Conservation (phyloP, 768 basidiomycete species). For the Tricholoma hemisulphureum region DNA sequence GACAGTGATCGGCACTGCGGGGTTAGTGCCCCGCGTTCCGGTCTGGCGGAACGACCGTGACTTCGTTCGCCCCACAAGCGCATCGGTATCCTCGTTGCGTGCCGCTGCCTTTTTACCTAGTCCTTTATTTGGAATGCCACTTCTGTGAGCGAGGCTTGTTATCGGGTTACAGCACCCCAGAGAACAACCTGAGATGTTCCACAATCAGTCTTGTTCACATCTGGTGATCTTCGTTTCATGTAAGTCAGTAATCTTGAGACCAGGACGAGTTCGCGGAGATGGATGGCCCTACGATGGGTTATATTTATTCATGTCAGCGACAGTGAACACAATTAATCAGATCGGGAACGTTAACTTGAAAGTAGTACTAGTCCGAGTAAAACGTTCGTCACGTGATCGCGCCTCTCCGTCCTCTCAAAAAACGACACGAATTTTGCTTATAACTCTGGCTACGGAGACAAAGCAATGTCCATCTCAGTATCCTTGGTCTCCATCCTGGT, state of each 20-base stretch:
- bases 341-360: too few relatives aligned
- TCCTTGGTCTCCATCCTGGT: too few relatives aligned
- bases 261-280: background rate
- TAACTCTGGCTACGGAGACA: too few relatives aligned
- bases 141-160: background rate
- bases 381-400: too few relatives aligned
- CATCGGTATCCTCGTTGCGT: background rate
- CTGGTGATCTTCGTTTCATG: background rate
- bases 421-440: too few relatives aligned
- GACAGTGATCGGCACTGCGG: constrained; percentile 18
- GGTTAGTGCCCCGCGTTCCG: background rate
- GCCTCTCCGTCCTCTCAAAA: too few relatives aligned
- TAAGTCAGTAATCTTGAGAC: background rate
- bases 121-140: background rate
- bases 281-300: background rate
- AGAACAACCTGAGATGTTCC: background rate
- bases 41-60: too few relatives aligned
- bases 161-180: background rate
- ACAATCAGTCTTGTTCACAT: background rate
- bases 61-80: too few relatives aligned
- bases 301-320: background rate
- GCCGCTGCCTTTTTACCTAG: background rate
- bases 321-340: background rate
- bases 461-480: too few relatives aligned
- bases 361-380: too few relatives aligned